A percentile compares a stretch with the other conserved stretches of the same genome.
phyloP scores from a whole-genome alignment of 1,284 basidiomycete species.

The Xerocomus minutiporus region DNA sequence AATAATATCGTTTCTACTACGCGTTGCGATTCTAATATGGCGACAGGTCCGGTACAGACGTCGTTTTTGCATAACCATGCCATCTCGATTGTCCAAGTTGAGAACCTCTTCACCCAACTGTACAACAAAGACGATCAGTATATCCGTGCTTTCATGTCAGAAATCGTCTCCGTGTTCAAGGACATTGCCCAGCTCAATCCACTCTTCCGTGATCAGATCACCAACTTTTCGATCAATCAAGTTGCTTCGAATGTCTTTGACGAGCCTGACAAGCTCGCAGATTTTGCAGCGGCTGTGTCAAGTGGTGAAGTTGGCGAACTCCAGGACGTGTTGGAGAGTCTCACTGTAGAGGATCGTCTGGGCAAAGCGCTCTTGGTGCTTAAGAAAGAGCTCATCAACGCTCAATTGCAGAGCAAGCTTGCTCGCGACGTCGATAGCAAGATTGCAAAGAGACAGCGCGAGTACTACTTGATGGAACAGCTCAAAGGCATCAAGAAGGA shows the following conservation, averaged over 20 bases:
- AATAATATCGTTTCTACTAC: not conserved
- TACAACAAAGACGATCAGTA: conserved; percentile 94
- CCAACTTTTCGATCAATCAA: conserved; percentile 94
- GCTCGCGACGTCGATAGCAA: conserved; percentile 93
- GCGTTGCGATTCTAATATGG: not conserved
- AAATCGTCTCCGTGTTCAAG: conserved; percentile 97
- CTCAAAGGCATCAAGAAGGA: conserved; percentile 99
- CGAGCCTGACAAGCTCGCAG: conserved; percentile 96
- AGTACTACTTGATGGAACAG: conserved; percentile 99
- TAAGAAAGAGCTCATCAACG: conserved; percentile 98
- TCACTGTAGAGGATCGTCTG: conserved; percentile 84
- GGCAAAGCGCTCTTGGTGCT: conserved; percentile 89
- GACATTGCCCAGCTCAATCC: conserved; percentile 97
- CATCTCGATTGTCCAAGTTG: conserved; percentile 89
- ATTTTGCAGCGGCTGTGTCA: conserved; percentile 96
- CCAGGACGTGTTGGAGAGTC: conserved; percentile 89
- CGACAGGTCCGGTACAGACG: conserved; percentile 66
- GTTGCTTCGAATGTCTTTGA: conserved; percentile 97
- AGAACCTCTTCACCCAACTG: conserved; percentile 77
- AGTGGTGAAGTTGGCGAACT: conserved; percentile 88
- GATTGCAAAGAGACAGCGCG: conserved; percentile 94
- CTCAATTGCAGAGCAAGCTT: conserved; percentile 93
- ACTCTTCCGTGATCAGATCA: conserved; percentile 97
- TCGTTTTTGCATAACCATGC: conserved; percentile 88
- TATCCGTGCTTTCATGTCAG: conserved; percentile 93